Base-by-base conservation (phyloP, 768 basidiomycete genomes). In the Russula sp. region DNA sequence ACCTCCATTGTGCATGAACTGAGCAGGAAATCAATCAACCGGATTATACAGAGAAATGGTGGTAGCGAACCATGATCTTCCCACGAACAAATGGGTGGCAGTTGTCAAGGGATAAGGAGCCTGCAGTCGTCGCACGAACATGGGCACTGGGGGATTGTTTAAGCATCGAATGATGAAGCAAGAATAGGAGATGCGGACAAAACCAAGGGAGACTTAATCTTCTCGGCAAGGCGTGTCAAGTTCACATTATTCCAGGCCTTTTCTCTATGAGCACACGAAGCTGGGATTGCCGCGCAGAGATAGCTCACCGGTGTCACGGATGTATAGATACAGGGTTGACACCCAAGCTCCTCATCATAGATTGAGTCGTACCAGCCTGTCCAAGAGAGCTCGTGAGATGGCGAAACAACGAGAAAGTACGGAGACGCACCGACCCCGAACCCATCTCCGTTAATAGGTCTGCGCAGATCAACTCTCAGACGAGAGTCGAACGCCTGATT, bases 1-100 rank as follows among this genome's bases (percentile, higher is more conserved):
- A n/a, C 85, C 86, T 57, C 96, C 96, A 66, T 97, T 98, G 73
- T 95, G 94, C 94, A 98, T 98, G 75, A 90, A 98, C 93, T 95
- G 66, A 59, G 36, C 50, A 50, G 7, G 61, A 32, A 18, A 39
- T 48, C 53, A 54, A 48, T 42, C 32, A 55, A 51, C 25, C 3
- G 25, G 25, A 10, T 35, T 65, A 18, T 13, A 32, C 43, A 38
- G 29, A 41, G 34, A 20, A 22, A 25, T 18, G 29, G 11, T 29
- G 20, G 18, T 22, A 63, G 65, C 74, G 67, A 69, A 93, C 94
- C 92, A 98, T 97, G 51, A 99, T 76, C 70, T 89, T 93, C 10
- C 89, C 91, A 69, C 91, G 87, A 43, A 84, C 84, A 75, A 96
- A 99, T 6, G 97, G 97, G 74, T 98, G 96, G 68, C 93, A 95